Base-by-base conservation (phyloP, 257 asterid species). In the Thymus quinquecostatus region DNA sequence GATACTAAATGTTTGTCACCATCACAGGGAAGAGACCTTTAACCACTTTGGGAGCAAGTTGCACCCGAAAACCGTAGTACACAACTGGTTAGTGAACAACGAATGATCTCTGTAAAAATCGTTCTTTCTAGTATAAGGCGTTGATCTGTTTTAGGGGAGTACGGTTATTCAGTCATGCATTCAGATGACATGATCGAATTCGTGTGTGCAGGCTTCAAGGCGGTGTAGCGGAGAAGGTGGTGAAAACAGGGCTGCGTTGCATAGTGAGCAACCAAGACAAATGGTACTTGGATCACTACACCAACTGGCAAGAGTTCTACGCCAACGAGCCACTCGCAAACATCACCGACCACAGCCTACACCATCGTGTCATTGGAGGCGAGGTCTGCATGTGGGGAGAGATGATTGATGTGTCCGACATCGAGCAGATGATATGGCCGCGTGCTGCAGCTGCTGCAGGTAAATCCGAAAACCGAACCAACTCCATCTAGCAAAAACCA, bases 371-470 rank as follows among this genome's bases (percentile, higher is more conserved):
- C 68, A 75, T 92, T 4, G 97, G 98, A 8, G 97, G 97, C 6
- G 98, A 90, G 80, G 96, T 92, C 5, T 88, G 97, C 83, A 64
- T 70, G 95, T 92, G 98, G 98, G 98, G 87, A 1, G 98, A 92
- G 71, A 79, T 62, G 8, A 69, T 90, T 4, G 98, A 92, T 69
- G 89, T 77, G 1, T 92, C 98, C 8, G 78, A 88, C 63, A 87
- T 92, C 50, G 90, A 87, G 81, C 94, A 86, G 71, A 88, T 89
- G 13, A 84, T 92, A 82, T 92, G 98, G 98, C 98, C 98, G 0
- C 86, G 98, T 3, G 98, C 98, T 44, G 97, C 98, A 2, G 98
- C 98, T 2, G 96, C 95, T 51, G 98, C 98, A 74, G 98, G 98
- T 92, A 38, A 83, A 48, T 41, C 10, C 10, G 2, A 1, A 60